Base-by-base conservation (phyloP, 768 basidiomycete species). In the Phanerochaete carnosa region DNA sequence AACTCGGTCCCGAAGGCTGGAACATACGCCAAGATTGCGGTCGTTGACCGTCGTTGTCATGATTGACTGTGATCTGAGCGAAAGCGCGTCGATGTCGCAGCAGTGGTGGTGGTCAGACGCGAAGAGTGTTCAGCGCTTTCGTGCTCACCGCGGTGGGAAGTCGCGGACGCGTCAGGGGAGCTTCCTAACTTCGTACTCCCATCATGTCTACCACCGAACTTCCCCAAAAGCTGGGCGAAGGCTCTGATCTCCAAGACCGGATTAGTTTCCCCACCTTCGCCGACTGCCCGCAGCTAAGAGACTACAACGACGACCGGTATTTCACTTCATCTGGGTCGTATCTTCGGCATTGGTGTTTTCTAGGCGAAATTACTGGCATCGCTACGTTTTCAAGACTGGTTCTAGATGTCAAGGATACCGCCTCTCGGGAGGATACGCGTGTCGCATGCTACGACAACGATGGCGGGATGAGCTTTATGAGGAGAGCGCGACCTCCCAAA, bases 1-100 rank as follows among this genome's bases (percentile, higher is more conserved):
- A 7, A 49, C 9, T 23, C 55, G 46, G 54, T 61, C 60, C 12
- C 55, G 60, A 6, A 61, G 26, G 37, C 55, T 35, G 2, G 58
- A 59, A 23, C 58, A 50, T 33, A 22, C n/a, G 22, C 51, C 58
- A 30, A 55, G 39, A 25, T 15, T 39, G n/a, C 37, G 37, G 7
- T 39, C 37, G 35, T 55, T 55, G 15, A 16, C 15, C 1, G 54
- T 43, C 2, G 54, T 39, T 15, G 54, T 25, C 54, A 55, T 55
- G 26, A 6, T 3, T 19, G 46, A 23, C 13, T 23, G 22, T 50
- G 15, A 15, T 45, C 43, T 45, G 43, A 45, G 43, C 15, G 43
- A 4, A 45, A 35, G 13, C 23, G 35, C 13, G 3, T 53, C 5
- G n/a, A 46, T 12, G n/a, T 35, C 26, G 37, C n/a, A 16, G 15